phyloP scores from a whole-genome alignment of 441 rosid genomes.

The Dalechampia spathulata region DNA sequence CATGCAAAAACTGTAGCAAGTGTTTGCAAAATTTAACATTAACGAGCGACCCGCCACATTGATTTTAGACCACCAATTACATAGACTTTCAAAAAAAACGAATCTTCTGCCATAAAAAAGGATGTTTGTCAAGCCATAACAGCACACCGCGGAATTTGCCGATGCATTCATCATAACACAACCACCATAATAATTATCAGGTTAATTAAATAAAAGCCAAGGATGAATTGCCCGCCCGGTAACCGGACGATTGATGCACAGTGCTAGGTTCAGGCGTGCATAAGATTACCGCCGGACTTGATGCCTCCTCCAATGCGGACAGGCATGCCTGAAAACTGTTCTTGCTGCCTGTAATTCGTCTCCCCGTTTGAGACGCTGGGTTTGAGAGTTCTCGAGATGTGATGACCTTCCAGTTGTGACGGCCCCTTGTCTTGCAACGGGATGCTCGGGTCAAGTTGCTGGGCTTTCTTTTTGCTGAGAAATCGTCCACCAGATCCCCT shows the following conservation, averaged over 20 bases:
- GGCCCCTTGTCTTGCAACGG: not conserved
- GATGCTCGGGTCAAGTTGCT: constrained; percentile 12
- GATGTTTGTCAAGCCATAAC: no score
- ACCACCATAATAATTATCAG: no score
- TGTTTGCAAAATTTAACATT: no score
- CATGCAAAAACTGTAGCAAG: no score
- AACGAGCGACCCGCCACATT: no score
- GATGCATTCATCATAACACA: no score
- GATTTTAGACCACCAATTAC: no score
- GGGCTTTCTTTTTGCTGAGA: constrained; percentile 34
- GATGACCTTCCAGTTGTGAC: constrained; percentile 10
- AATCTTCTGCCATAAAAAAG: no score
- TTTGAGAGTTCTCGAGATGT: not conserved
- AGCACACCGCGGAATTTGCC: no score
- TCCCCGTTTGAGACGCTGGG: constrained; percentile 17
- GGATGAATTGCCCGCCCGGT: constrained; percentile 51
- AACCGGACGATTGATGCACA: constrained; percentile 32
- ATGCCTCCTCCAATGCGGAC: constrained; percentile 9
- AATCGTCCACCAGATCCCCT: constrained; percentile 46
- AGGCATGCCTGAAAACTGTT: constrained; percentile 22
- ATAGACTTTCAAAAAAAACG: no score
- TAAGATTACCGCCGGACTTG: constrained; percentile 21
- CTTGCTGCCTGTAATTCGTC: no score
- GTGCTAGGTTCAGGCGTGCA: constrained; percentile 17
- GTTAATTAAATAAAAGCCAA: no score